phyloP scores from a whole-genome alignment of 1,284 basidiomycete genomes.

The Omphalotus olearius region DNA sequence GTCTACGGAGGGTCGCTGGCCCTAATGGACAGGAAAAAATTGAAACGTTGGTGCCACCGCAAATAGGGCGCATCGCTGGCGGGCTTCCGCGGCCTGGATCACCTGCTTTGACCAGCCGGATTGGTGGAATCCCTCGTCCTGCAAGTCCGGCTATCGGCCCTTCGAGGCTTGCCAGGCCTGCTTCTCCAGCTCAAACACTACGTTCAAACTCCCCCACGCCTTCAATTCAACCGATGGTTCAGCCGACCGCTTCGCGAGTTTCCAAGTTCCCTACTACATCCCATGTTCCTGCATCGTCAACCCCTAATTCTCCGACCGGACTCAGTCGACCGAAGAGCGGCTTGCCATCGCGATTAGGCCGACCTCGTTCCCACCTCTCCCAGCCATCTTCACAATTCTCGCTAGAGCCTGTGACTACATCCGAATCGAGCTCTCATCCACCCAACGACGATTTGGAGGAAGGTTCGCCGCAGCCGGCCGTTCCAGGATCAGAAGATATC shows the following conservation, averaged over 20 bases:
- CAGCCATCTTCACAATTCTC: slow-evolving; percentile 19
- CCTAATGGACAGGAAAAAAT: slow-evolving; percentile 49
- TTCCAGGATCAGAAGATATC: slow-evolving; percentile 53
- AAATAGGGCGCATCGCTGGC: slow-evolving; percentile 51
- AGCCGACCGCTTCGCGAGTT: slow-evolving; percentile 43
- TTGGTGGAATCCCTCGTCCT: slow-evolving; percentile 50
- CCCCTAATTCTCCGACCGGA: slow-evolving; percentile 42
- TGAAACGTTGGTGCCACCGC: slow-evolving; percentile 35
- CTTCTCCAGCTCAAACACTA: slow-evolving; percentile 52
- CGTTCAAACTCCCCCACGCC: slow-evolving; percentile 50
- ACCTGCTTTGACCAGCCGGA: slow-evolving; percentile 40
- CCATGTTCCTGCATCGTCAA: slow-evolving; percentile 27
- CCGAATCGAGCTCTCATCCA: slow-evolving; percentile 12
- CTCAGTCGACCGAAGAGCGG: slow-evolving; percentile 55
- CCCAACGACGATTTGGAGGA: slow-evolving; percentile 23
- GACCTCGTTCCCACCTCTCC: slow-evolving; percentile 43
- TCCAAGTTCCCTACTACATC: slow-evolving; percentile 25
- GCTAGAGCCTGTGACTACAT: too few relatives aligned
- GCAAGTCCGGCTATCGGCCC: slow-evolving; percentile 56
- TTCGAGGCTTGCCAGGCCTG: slow-evolving; percentile 55
- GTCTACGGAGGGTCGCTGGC: slow-evolving; percentile 76
- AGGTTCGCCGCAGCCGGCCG: slow-evolving; percentile 13
- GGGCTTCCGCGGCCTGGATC: slow-evolving; percentile 50
- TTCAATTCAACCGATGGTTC: slow-evolving; percentile 40
- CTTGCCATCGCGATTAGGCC: slow-evolving; percentile 66